A percentile compares a stretch with the other conserved stretches of the same genome.
These are phyloP conservation scores for Globisporangium alternatum DNA, from an alignment of 352 stramenopile genomes.

Conservation along the genomic window DNA sequence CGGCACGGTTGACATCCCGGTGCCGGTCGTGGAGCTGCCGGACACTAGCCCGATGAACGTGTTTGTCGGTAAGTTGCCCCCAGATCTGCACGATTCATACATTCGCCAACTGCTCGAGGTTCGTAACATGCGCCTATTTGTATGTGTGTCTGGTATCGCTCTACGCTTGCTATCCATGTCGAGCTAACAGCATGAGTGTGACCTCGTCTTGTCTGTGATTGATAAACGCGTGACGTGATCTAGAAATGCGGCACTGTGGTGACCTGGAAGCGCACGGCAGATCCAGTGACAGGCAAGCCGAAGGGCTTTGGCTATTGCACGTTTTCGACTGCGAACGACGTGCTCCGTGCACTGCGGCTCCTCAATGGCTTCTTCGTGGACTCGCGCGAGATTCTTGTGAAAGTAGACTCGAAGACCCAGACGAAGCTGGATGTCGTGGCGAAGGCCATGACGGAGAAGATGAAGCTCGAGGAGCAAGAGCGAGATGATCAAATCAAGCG, in stretches of 20 bases:
- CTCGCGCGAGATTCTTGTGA: slow-evolving; percentile 42
- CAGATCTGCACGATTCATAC: slow-evolving; percentile 50
- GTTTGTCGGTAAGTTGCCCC: slow-evolving; percentile 55
- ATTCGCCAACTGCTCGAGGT: slow-evolving; percentile 52
- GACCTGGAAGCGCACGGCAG: slow-evolving; percentile 43
- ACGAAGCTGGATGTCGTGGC: slow-evolving; percentile 30
- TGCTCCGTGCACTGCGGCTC: slow-evolving; percentile 41
- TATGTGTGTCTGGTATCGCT: background rate
- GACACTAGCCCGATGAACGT: slow-evolving; percentile 36
- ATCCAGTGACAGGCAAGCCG: slow-evolving; percentile 39
- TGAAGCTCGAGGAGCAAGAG: slow-evolving; percentile 23
- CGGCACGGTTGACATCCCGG: slow-evolving; percentile 14
- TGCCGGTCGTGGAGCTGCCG: slow-evolving; percentile 12
- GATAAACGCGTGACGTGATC: background rate
- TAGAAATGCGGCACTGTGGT: slow-evolving; percentile 42
- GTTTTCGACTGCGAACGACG: slow-evolving; percentile 28
- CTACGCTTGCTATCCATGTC: background rate
- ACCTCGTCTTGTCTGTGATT: background rate
- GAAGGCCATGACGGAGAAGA: slow-evolving; percentile 21
- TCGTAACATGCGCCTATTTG: background rate
- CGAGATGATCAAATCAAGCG: slow-evolving; percentile 24
- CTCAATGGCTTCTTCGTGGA: slow-evolving; percentile 42
- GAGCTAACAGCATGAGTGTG: slow-evolving; percentile 3
- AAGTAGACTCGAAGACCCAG: slow-evolving; percentile 38
- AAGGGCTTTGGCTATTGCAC: slow-evolving; percentile 51